These are phyloP conservation scores for Hydnomerulius pinastri DNA, from an alignment of 768 basidiomycete species.

Conservation along the genomic window DNA sequence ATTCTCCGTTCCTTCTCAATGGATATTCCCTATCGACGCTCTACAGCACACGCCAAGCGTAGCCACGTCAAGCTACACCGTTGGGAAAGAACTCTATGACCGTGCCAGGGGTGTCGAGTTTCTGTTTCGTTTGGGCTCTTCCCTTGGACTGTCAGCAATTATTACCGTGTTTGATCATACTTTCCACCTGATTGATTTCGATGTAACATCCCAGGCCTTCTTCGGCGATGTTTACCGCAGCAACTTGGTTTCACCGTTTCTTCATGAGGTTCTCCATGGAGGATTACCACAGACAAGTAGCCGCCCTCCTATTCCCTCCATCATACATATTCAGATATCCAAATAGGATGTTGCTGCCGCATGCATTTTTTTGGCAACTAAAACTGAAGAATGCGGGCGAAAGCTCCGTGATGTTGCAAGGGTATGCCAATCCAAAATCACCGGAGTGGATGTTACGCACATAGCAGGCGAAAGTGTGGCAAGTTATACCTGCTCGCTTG, in stretches of 20 bases:
- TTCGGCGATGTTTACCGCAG: constrained; percentile 83
- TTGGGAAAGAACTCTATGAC: constrained; percentile 75
- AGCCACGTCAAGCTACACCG: constrained; percentile 42
- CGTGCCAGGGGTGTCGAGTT: constrained; percentile 84
- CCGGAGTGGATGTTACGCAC: constrained; percentile 52
- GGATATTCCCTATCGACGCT: constrained; percentile 68
- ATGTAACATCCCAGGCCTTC: constrained; percentile 54
- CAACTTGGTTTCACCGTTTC: constrained; percentile 90
- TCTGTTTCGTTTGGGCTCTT: constrained; percentile 78
- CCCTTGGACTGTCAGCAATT: constrained; percentile 68
- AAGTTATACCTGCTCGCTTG: constrained; percentile 20
- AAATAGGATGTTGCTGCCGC: constrained; percentile 79
- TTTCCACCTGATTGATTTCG: constrained; percentile 14
- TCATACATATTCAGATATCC: constrained; percentile 8
- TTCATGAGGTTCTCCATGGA: constrained; percentile 87
- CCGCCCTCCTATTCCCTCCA: constrained; percentile 7
- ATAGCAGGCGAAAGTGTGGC: constrained; percentile 70
- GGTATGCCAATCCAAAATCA: constrained; percentile 70
- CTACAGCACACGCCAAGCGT: constrained; percentile 60
- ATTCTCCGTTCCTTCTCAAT: constrained; percentile 49
- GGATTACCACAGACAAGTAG: constrained; percentile 75
- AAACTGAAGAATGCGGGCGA: constrained; percentile 86
- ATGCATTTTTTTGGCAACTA: constrained; percentile 88
- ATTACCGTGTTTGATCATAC: constrained; percentile 6
- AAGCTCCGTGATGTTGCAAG: constrained; percentile 85